These are phyloP conservation scores for Sclerotinia trifoliorum DNA, from an alignment of 2,329 filamentous ascomycete genomes.

Conservation along the genomic window DNA sequence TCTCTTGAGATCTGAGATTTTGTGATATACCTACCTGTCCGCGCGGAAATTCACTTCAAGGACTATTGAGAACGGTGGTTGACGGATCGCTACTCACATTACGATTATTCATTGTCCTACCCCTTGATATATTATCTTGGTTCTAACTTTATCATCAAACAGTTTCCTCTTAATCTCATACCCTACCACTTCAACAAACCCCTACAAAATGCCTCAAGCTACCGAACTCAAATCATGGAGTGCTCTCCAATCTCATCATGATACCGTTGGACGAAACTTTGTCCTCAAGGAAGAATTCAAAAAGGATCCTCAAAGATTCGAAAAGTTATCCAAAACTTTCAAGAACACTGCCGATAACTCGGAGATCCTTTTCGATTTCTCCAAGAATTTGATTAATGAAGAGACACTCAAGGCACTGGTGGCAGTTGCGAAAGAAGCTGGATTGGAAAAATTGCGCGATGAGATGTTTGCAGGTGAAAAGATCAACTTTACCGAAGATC, in stretches of 20 bases:
- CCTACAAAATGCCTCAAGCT: slow-evolving; percentile 69
- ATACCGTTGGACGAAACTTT: slow-evolving; percentile 81
- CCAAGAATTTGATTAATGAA: slow-evolving; percentile 96
- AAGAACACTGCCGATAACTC: slow-evolving; percentile 71
- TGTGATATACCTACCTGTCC: background rate
- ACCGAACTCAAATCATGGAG: slow-evolving; percentile 85
- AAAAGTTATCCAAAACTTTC: slow-evolving; percentile 87
- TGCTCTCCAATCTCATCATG: slow-evolving; percentile 87
- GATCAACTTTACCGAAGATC: slow-evolving; percentile 98
- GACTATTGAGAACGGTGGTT: background rate
- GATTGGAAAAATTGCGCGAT: slow-evolving; percentile 90
- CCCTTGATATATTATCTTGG: background rate
- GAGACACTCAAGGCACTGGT: slow-evolving; percentile 85
- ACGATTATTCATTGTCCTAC: background rate
- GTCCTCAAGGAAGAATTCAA: slow-evolving; percentile 92
- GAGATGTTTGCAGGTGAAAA: slow-evolving; percentile 96
- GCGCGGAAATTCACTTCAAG: too few species aligned
- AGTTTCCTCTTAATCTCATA: background rate
- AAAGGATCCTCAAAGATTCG: slow-evolving; percentile 82
- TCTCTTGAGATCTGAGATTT: too few species aligned
- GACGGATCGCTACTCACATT: background rate
- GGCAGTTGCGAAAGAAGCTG: slow-evolving; percentile 87
- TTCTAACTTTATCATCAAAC: background rate
- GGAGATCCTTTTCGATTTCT: slow-evolving; percentile 96
- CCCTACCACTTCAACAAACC: background rate